These are phyloP conservation scores for Cryptococcus hybrid DNA, from an alignment of 1,284 basidiomycete species.

Conservation along the genomic window DNA sequence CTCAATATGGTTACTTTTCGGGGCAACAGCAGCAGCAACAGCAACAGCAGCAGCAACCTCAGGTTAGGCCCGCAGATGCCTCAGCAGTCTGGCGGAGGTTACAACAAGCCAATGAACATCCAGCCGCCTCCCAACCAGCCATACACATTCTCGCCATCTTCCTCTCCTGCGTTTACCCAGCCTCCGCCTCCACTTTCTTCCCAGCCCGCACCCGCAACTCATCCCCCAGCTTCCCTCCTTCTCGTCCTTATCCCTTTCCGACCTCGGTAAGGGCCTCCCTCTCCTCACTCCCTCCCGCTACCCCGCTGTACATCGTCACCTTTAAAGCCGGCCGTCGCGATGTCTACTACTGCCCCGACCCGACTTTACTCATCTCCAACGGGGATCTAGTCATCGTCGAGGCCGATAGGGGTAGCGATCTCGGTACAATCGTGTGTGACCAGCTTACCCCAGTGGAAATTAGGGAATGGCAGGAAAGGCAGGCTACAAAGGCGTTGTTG, in stretches of 20 bases:
- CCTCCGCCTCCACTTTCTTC: conserved; percentile 2
- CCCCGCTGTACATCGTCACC: conserved; percentile 93
- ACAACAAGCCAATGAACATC: background rate
- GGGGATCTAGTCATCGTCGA: conserved; percentile 94
- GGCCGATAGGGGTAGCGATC: conserved; percentile 89
- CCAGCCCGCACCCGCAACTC: conserved; percentile 13
- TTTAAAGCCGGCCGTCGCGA: conserved; percentile 97
- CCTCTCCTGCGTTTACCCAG: background rate
- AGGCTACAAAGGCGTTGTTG: conserved; percentile 52
- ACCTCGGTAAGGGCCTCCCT: conserved; percentile 87
- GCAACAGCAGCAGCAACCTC: background rate
- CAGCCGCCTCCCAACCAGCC: background rate
- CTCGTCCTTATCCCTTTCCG: conserved; percentile 53
- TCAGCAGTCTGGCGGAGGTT: background rate
- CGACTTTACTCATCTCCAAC: conserved; percentile 56
- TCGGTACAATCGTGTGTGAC: conserved; percentile 87
- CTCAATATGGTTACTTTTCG: background rate
- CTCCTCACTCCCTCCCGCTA: conserved; percentile 70
- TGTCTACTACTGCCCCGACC: conserved; percentile 81
- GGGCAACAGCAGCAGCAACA: background rate
- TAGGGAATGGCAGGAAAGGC: conserved; percentile 79
- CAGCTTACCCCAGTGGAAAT: conserved; percentile 88
- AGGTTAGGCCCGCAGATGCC: background rate
- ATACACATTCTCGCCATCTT: background rate
- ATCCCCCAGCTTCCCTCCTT: conserved; percentile 32